phyloP scores from a whole-genome alignment of 305 asterid species.

The Fraxinus latifolia region DNA sequence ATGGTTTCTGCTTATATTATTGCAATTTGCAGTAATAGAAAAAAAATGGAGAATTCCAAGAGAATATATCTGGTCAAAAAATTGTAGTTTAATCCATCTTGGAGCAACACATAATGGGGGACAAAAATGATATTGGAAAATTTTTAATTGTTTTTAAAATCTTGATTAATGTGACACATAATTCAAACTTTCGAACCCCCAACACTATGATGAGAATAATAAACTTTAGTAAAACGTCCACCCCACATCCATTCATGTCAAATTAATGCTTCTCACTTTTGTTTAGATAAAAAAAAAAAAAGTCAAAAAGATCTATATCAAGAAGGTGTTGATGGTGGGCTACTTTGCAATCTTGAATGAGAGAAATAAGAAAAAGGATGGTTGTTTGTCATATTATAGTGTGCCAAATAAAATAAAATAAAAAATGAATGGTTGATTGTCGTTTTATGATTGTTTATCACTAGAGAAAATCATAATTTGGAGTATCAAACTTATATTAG shows the following conservation, averaged over 20 bases:
- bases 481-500: background rate
- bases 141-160: background rate
- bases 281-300: background rate
- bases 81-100: background rate
- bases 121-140: background rate
- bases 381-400: background rate
- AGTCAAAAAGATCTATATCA: conserved; percentile 10
- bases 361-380: background rate
- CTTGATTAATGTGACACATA: background rate
- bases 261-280: background rate
- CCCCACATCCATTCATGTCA: background rate
- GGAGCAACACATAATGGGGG: background rate
- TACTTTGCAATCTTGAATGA: background rate
- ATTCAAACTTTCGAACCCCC: background rate
- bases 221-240: conserved; percentile 3
- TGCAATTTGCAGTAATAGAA: background rate
- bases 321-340: conserved; percentile 3
- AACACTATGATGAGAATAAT: background rate
- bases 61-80: background rate
- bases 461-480: background rate
- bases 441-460: background rate
- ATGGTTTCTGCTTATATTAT: background rate
- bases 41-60: background rate
- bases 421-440: background rate
- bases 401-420: background rate